Conservation (phyloP, 495 filamentous ascomycete genomes). For the Xylaria bambusicola region DNA sequence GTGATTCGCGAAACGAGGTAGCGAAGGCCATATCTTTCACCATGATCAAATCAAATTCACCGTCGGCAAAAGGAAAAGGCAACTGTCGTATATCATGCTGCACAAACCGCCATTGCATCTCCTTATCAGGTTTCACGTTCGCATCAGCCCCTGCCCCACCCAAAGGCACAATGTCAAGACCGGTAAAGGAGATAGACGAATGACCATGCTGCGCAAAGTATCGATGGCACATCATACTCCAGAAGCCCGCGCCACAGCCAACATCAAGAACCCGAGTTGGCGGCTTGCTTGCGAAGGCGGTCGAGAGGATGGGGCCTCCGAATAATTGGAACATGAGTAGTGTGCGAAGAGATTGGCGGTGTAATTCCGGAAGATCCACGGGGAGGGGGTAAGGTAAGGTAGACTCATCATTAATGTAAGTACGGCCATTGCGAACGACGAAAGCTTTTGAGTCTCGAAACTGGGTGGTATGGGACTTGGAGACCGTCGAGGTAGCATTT, state of each 20-base stretch:
- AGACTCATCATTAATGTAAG: slow-evolving; percentile 77
- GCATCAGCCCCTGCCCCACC: slow-evolving; percentile 59
- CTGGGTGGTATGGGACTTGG: slow-evolving; percentile 19
- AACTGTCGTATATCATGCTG: slow-evolving; percentile 78
- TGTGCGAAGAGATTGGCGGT: slow-evolving; percentile 83
- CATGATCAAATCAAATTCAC: slow-evolving; percentile 87
- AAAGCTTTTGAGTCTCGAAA: slow-evolving; percentile 58
- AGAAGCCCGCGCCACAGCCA: slow-evolving; percentile 85
- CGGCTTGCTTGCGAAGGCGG: slow-evolving; percentile 61
- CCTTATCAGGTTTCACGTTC: slow-evolving; percentile 52
- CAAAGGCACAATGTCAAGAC: slow-evolving; percentile 79
- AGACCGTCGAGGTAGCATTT: slow-evolving; percentile 21
- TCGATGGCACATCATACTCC: slow-evolving; percentile 83
- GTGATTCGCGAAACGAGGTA: slow-evolving; percentile 62
- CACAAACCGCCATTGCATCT: slow-evolving; percentile 84
- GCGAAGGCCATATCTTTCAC: slow-evolving; percentile 82
- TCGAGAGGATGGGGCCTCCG: slow-evolving; percentile 75
- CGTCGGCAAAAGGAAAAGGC: slow-evolving; percentile 78
- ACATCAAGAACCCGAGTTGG: slow-evolving; percentile 81
- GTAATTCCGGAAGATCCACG: slow-evolving; percentile 83
- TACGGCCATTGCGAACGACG: slow-evolving; percentile 71
- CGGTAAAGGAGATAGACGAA: slow-evolving; percentile 67
- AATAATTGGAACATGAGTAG: slow-evolving; percentile 79
- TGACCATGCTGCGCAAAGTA: slow-evolving; percentile 67
- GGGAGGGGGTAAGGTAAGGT: slow-evolving; percentile 79